phyloP scores from a whole-genome alignment of 1,284 basidiomycete species.

The Somion occarium region DNA sequence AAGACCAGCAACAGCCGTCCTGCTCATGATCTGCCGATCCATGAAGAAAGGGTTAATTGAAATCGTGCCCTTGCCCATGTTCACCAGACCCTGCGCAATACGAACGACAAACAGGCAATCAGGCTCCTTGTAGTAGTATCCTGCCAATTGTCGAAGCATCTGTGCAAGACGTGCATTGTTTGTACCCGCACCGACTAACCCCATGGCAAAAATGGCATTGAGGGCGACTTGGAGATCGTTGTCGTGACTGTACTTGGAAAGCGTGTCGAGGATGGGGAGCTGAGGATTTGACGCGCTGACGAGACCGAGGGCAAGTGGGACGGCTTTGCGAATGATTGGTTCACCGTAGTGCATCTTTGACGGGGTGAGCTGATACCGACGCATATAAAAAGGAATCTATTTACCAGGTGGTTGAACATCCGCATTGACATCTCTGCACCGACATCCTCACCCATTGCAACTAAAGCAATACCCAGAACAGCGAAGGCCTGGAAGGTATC shows the following conservation, averaged over 20 bases:
- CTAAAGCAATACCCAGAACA: constrained; percentile 90
- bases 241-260: constrained; percentile 99
- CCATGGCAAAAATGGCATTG: constrained; percentile 99
- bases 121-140: constrained; percentile 97
- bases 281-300: constrained; percentile 96
- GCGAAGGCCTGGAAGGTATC: constrained; percentile 93
- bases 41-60: constrained; percentile 98
- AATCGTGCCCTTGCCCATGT: constrained; percentile 99
- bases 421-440: constrained; percentile 95
- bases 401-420: constrained; percentile 90
- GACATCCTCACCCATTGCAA: constrained; percentile 98
- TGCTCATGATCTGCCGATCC: constrained; percentile 88
- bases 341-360: constrained; percentile 97
- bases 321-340: constrained; percentile 85
- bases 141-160: constrained; percentile 94
- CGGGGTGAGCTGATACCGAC: constrained; percentile 9
- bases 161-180: constrained; percentile 98
- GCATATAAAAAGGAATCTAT: constrained; percentile 21
- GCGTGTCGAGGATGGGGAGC: constrained; percentile 92
- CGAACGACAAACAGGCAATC: constrained; percentile 97
- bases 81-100: constrained; percentile 92
- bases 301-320: constrained; percentile 95
- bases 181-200: constrained; percentile 94
- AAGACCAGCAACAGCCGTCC: constrained; percentile 88
- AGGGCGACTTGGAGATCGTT: constrained; percentile 94